These are phyloP conservation scores for Aspergillus steynii DNA, from an alignment of 495 filamentous ascomycete species.

Conservation along the genomic window DNA sequence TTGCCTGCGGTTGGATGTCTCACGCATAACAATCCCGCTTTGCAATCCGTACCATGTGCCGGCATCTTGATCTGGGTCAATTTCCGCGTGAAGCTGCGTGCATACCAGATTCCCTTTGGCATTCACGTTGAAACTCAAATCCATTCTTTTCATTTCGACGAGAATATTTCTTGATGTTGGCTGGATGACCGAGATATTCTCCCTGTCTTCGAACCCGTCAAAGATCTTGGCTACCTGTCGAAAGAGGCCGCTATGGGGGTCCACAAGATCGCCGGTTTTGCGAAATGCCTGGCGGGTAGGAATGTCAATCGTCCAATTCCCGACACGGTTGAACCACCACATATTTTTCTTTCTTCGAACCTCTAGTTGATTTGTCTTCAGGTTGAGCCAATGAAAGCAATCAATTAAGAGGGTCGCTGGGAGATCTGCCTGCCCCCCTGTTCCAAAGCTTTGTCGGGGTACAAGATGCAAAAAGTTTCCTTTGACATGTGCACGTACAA, in stretches of 20 bases:
- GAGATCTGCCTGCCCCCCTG: conserved; percentile 29
- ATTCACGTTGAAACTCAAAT: conserved; percentile 46
- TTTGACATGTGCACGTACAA: conserved; percentile 12
- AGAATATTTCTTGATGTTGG: conserved; percentile 22
- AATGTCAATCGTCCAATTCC: conserved; percentile 31
- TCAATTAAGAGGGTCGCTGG: conserved; percentile 46
- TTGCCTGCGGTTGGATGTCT: conserved; percentile 24
- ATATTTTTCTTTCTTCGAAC: conserved; percentile 12
- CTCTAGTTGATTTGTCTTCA: conserved; percentile 42
- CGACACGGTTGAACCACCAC: conserved; percentile 35
- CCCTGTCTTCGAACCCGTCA: conserved; percentile 30
- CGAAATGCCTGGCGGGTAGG: conserved; percentile 21
- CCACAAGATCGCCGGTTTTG: conserved; percentile 16
- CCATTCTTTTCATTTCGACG: conserved; percentile 46
- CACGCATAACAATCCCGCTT: conserved; percentile 51
- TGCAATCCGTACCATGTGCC: conserved; percentile 53
- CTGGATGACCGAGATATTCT: conserved; percentile 32
- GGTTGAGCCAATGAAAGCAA: conserved; percentile 58
- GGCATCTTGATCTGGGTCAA: conserved; percentile 50
- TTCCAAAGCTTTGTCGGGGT: conserved; percentile 32
- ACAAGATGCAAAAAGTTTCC: conserved; percentile 42
- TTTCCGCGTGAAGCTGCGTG: conserved; percentile 39
- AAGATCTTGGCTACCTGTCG: conserved; percentile 29
- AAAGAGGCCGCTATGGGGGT: conserved; percentile 31
- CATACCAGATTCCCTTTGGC: conserved; percentile 15